Evolutionary conservation across 495 filamentous ascomycete species (phyloP), one percentile per base, ranked within the genome.

Genomic region (Recurvomyces mirabilis): DNA sequence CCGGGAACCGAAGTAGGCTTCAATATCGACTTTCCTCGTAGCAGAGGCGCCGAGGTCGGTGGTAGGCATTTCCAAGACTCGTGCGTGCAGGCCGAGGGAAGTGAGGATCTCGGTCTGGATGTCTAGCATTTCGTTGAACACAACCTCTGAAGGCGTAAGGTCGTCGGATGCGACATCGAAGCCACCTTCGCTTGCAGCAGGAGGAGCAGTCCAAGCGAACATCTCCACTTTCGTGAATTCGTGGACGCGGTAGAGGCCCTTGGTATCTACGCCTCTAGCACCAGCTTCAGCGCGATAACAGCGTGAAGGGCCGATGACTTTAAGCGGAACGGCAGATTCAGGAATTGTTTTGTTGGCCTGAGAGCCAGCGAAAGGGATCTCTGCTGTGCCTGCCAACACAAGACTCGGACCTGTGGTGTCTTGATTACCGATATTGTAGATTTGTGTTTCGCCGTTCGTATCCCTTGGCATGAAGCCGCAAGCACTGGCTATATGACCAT

Each of bases 161-260:
- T 38, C 18, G 21, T 57, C 57, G 3, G 51, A 46, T 0, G 33
- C 38, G 3, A 44, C 43, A 20, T 38, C 14, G 29, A 35, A 20
- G 26, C 40, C 41, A 38, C 33, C 17, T 25, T 33, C 20, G 35
- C 31, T 38, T 3, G 41, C 3, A 0, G 35, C 17, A 19, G 67
- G 67, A 9, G 79, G 77, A 0, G 65, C 33, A 4, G 77, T 77
- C 89, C 89, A 98, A 0, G 78, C 84, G 59, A 98, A 98, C 67
- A 98, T 77, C 60, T 98, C 91, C 1, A 96, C 89, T 57, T 98
- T 98, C 29, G 87, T 93, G 65, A 98, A 98, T 60, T 98, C 91
- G 66, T 96, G 91, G n/a, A 98, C 91, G 11, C 91, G 80, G 65
- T 96, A 98, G 5, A 98, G 70, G 7, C 91, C 91, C 65, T 95